Base-by-base conservation (phyloP, 208 protist species). In the Leishmania aethiopica region DNA sequence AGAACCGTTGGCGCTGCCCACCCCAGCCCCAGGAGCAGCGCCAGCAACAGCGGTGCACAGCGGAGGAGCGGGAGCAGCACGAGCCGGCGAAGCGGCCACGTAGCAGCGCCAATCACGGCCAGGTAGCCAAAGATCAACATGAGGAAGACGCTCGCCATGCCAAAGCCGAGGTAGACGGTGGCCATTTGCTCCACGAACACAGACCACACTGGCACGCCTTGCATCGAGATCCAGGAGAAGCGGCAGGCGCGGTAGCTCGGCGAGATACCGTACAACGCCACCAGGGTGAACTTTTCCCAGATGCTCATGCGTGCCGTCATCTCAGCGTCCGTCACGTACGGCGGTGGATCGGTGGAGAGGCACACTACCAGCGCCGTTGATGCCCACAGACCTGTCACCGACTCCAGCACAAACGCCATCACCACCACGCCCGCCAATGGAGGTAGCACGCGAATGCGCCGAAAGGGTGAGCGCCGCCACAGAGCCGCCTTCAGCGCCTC, bases 171-270 rank as follows among this genome's bases (percentile, higher is more conserved):
- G 62, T 86, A 84, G 53, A 94, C 66, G 57, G 87, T 89, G n/a
- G 89, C 76, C 40, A 94, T 75, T 76, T 94, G 87, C 66, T 92
- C 91, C 45, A 81, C 57, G 8, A 89, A 79, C n/a, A 89, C 79
- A 42, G 87, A 71, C 86, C 86, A 88, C 64, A 89, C 84, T 22
- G 88, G 78, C n/a, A 86, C 81, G 11, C 85, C 83, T 74, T 91
- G 91, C 78, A 92, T 87, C 22, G 79, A 77, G 55, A 96, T 89
- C 93, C 93, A 96, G n/a, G 89, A 89, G 73, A 88, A 92, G 75
- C 88, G 91, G 77, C 93, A 96, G 53, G 85, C 77, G 17, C 85
- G 81, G 79, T 92, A 94, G 64, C 62, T 70, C 42, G 93, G 93
- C 72, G 71, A 77, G 70, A 95, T 84, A 19, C 84, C 83, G 66